Evolutionary conservation across 129 eudicot genomes (phyloP), one percentile per base, ranked within the genome.

Genomic region (Flaveria trinervia): DNA sequence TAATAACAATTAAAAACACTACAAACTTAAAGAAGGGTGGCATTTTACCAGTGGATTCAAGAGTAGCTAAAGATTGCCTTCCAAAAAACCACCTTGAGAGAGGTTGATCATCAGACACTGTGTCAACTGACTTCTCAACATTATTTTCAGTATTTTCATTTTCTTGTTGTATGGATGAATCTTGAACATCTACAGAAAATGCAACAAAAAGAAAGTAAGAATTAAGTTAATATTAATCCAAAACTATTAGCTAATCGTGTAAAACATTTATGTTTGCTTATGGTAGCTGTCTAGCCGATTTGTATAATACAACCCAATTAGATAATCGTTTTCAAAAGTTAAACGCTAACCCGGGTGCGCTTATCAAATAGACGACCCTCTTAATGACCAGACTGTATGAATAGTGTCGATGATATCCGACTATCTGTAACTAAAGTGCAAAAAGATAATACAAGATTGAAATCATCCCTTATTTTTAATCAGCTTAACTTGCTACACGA

Each of bases 101-200:
- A 14, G 93, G 96, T 78, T 84, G 85, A 74, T 92, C 90, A 68
- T 87, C 96, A 3, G 84, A 74, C 23, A 77, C 69, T 10, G 77
- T 79, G 80, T 65, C 75, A 6, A 82, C 9, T 48, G 70, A 52
- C 77, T 73, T 76, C 41, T 59, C 75, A 46, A 49, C 68, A 14
- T 1, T 33, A 57, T 6, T 71, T 48, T 80, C 82, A 33, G 39
- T 79, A 41, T 78, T 82, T 39, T 46, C 86, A 3, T 66, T 65
- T 36, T 49, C 57, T 56, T 67, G 82, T 67, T 68, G 84, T n/a
- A 15, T 36, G 4, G 71, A 59, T 50, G 74, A 74, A 75, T 76
- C 86, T 60, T 52, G 72, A 77, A 77, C 33, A 81, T 68, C 92
- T 79, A 73, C 54, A 72, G 56, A 68, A 49, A 22, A 68, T 30